Conservation (phyloP, 352 stramenopile species). For the Stramenopiles sp. region DNA sequence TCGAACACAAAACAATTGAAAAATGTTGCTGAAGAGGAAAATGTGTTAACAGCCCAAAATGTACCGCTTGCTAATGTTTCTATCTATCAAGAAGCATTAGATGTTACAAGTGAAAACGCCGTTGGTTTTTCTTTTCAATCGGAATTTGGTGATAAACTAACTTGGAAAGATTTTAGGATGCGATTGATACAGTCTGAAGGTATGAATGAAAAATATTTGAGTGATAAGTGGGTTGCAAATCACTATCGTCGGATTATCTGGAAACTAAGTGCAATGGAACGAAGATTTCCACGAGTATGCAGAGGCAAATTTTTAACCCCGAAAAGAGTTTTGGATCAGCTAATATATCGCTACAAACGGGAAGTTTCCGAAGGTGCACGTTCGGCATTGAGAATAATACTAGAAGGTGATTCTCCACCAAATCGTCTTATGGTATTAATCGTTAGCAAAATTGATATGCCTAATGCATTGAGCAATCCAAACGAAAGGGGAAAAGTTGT, state of each 20-base stretch:
- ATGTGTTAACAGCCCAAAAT: too few relatives aligned
- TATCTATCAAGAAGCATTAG: not conserved
- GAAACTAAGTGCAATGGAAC: slow-evolving; percentile 44
- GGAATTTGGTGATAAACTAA: not conserved
- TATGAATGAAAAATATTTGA: too few relatives aligned
- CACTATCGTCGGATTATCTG: slow-evolving; percentile 48
- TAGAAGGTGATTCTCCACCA: slow-evolving; percentile 42
- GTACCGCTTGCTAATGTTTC: too few relatives aligned
- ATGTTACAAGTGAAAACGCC: not conserved
- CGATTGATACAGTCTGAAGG: not conserved
- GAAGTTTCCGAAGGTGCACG: slow-evolving; percentile 30
- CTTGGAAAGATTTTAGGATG: not conserved
- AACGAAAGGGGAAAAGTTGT: not conserved
- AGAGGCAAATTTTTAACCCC: slow-evolving; percentile 33
- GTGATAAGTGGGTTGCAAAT: slow-evolving; percentile 35
- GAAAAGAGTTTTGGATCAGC: slow-evolving; percentile 28
- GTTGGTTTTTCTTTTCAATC: not conserved
- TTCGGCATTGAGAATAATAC: slow-evolving; percentile 35
- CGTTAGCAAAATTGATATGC: slow-evolving; percentile 26
- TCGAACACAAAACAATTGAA: too few relatives aligned
- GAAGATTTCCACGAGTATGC: slow-evolving; percentile 28
- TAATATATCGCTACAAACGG: slow-evolving; percentile 33
- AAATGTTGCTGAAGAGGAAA: too few relatives aligned
- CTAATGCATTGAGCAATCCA: slow-evolving; percentile 11
- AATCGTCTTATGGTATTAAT: slow-evolving; percentile 34